phyloP scores from a whole-genome alignment of 495 filamentous ascomycete genomes.

The Trichoderma orchidacearum region DNA sequence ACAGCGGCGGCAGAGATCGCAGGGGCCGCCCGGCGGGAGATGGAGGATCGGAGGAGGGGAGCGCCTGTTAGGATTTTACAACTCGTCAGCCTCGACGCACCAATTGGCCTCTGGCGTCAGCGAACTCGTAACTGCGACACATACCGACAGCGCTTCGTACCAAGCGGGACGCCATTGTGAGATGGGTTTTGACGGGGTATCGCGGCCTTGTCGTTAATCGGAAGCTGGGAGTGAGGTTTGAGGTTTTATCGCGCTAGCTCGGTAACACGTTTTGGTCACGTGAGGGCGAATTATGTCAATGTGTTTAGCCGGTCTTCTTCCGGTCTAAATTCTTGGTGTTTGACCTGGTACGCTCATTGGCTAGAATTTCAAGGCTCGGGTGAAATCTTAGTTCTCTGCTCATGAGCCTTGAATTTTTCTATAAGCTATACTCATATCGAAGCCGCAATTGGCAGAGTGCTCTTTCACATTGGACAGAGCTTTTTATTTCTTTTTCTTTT shows the following conservation, averaged over 20 bases:
- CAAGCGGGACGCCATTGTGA: slow-evolving; percentile 90
- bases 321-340: neutral
- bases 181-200: slow-evolving; percentile 31
- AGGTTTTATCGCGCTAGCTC: slow-evolving; percentile 34
- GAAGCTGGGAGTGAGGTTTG: slow-evolving; percentile 27
- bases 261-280: slow-evolving; percentile 12
- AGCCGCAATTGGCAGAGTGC: neutral
- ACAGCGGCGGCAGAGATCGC: slow-evolving; percentile 41
- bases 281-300: slow-evolving; percentile 4
- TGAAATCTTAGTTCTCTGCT: neutral
- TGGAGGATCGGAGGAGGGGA: slow-evolving; percentile 67
- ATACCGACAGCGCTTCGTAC: slow-evolving; percentile 84
- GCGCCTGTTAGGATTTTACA: slow-evolving; percentile 44
- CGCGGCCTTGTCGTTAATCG: slow-evolving; percentile 20
- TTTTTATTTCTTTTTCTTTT: neutral
- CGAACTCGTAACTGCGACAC: slow-evolving; percentile 17
- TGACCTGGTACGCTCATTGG: slow-evolving; percentile 11
- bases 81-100: slow-evolving; percentile 4
- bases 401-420: neutral
- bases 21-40: slow-evolving; percentile 56
- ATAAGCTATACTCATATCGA: neutral
- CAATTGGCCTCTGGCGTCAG: slow-evolving; percentile 8
- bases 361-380: neutral
- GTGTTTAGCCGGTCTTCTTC: neutral
- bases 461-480: neutral